Conservation (phyloP, 23 red algal genomes). For the Gracilaria domingensis region DNA sequence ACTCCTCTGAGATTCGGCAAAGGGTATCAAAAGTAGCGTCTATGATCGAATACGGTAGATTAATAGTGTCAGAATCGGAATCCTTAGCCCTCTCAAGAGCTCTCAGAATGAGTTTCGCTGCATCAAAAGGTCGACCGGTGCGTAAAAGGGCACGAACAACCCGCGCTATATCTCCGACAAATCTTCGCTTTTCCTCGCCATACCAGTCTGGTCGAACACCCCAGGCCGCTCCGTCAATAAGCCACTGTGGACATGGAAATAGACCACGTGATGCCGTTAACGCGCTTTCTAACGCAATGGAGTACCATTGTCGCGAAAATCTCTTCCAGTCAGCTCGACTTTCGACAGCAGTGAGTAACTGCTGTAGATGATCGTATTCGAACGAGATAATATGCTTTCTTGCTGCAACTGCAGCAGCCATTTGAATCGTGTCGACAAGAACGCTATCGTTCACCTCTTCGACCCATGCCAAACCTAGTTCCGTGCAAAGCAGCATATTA, state of each 20-base stretch:
- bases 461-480: constrained; percentile 58
- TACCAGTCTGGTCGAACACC: background rate
- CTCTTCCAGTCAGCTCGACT: background rate
- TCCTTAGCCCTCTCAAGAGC: constrained; percentile 29
- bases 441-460: constrained; percentile 53
- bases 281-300: constrained; percentile 62
- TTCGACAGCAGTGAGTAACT: constrained; percentile 43
- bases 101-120: constrained; percentile 35
- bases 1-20: constrained; percentile 27
- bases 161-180: constrained; percentile 46
- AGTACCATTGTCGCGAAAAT: constrained; percentile 58
- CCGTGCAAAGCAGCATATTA: constrained; percentile 50
- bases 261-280: constrained; percentile 18
- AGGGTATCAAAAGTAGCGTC: constrained; percentile 60
- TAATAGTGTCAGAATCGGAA: background rate
- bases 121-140: constrained; percentile 33
- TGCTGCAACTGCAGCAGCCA: constrained; percentile 19
- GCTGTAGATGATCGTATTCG: constrained; percentile 51
- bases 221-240: constrained; percentile 62
- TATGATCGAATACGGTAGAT: constrained; percentile 57
- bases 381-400: background rate
- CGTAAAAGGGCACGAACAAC: constrained; percentile 54
- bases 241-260: constrained; percentile 52
- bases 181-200: background rate
- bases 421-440: constrained; percentile 42